phyloP scores from a whole-genome alignment of 2,329 filamentous ascomycete genomes.

The Aspergillus quadricinctus region DNA sequence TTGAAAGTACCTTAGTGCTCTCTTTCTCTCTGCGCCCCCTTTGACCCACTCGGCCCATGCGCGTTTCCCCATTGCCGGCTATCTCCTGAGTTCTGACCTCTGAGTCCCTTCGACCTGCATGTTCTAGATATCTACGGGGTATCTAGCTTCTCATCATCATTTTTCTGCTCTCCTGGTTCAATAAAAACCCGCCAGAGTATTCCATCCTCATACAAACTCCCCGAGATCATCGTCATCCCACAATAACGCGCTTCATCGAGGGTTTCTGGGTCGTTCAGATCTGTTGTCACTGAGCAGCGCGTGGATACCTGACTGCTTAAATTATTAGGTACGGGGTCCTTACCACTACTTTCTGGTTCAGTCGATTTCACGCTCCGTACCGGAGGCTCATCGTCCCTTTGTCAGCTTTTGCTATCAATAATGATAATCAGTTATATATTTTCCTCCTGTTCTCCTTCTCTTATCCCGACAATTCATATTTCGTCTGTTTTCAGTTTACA shows the following conservation, averaged over 20 bases:
- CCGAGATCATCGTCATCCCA: neutral
- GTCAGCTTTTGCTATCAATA: neutral
- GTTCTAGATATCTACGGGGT: neutral
- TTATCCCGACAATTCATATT: neutral
- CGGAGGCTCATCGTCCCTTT: neutral
- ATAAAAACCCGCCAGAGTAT: neutral
- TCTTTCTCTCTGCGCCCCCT: neutral
- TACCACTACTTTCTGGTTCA: neutral
- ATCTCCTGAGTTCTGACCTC: conserved; percentile 6
- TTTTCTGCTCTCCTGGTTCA: neutral
- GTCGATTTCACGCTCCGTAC: too few relatives aligned
- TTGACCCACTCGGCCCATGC: conserved; percentile 5
- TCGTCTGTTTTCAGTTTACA: neutral
- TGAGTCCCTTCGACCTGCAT: conserved; percentile 1
- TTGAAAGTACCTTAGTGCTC: neutral
- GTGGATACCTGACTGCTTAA: neutral
- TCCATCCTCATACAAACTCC: neutral
- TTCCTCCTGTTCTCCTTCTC: neutral
- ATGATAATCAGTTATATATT: neutral
- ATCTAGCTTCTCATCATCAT: neutral
- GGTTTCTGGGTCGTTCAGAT: neutral
- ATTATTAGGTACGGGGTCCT: neutral
- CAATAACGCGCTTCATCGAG: neutral
- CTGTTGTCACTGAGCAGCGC: neutral
- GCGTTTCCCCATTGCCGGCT: neutral